These are phyloP conservation scores for Sequoiadendron giganteum DNA, from an alignment of 75 land plant species.

Conservation along the genomic window DNA sequence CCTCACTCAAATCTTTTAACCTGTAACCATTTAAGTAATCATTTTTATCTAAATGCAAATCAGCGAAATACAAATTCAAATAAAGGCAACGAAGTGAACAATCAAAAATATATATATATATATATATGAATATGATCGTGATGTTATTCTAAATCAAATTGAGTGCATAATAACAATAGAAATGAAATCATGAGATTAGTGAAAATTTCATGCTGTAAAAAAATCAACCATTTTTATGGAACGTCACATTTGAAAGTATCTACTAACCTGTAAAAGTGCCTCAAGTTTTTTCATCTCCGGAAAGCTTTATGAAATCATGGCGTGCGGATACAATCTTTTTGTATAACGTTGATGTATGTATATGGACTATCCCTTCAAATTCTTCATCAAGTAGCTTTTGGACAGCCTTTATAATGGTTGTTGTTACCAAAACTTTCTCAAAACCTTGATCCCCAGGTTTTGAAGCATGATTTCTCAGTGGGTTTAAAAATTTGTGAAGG, in stretches of 20 bases:
- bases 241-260: not conserved
- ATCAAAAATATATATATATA: too few relatives aligned
- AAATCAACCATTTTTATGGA: not conserved
- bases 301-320: constrained; percentile 87
- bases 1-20: too few relatives aligned
- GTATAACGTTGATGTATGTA: constrained; percentile 93
- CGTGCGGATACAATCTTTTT: constrained; percentile 89
- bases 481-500: constrained; percentile 85
- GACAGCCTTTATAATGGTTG: constrained; percentile 96
- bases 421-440: constrained; percentile 91
- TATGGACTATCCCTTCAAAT: constrained; percentile 88
- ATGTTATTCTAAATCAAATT: too few relatives aligned
- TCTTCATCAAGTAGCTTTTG: constrained; percentile 95
- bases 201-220: constrained; percentile 11
- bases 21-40: too few relatives aligned
- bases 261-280: constrained; percentile 73
- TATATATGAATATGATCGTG: too few relatives aligned
- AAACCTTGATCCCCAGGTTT: constrained; percentile 68
- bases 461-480: constrained; percentile 80
- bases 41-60: too few relatives aligned
- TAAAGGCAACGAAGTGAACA: too few relatives aligned
- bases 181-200: not conserved
- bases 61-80: too few relatives aligned
- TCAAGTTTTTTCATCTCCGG: constrained; percentile 95
- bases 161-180: too few relatives aligned